Evolutionary conservation across 768 basidiomycete species (phyloP).

Genomic region (Mycena leptocephala): DNA sequence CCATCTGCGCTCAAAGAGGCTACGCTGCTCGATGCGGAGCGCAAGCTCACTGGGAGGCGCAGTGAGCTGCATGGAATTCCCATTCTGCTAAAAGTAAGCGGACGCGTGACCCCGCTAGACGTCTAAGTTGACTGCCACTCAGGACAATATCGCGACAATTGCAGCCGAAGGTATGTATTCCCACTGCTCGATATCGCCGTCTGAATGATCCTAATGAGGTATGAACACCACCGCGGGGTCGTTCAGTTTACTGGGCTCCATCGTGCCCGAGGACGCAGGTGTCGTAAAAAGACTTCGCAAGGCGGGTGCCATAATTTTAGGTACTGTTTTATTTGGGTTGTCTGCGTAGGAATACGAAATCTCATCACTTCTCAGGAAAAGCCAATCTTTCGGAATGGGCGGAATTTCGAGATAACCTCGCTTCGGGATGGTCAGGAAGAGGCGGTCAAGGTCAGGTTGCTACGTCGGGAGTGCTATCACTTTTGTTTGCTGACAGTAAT

Average conservation of each 20-base stretch:
- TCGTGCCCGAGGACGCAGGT: conserved; percentile 63
- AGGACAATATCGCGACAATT: conserved; percentile 66
- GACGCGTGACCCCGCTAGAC: conserved; percentile 42
- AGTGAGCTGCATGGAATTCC: conserved; percentile 70
- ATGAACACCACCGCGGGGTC: conserved; percentile 66
- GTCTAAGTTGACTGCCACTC: not conserved
- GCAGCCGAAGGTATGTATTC: conserved; percentile 36
- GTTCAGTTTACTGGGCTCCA: conserved; percentile 57
- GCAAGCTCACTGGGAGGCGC: conserved; percentile 45
- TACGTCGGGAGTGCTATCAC: not conserved
- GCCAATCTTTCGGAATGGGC: conserved; percentile 72
- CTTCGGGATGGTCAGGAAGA: conserved; percentile 72
- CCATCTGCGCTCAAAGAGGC: conserved; percentile 69
- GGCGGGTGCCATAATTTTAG: conserved; percentile 64
- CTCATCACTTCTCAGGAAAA: conserved; percentile 55
- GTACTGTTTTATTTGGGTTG: conserved; percentile 44
- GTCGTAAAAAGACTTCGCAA: conserved; percentile 60
- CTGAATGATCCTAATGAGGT: conserved; percentile 36
- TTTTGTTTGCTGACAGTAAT: not conserved
- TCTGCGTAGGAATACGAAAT: not conserved
- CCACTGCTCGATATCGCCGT: not conserved
- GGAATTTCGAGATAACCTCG: conserved; percentile 63
- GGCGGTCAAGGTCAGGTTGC: conserved; percentile 58
- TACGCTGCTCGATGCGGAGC: conserved; percentile 64
- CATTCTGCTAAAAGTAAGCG: conserved; percentile 62